Evolutionary conservation across 75 land plant species (phyloP), one percentile per base, ranked within the genome.

Genomic region (Sequoiadendron giganteum): DNA sequence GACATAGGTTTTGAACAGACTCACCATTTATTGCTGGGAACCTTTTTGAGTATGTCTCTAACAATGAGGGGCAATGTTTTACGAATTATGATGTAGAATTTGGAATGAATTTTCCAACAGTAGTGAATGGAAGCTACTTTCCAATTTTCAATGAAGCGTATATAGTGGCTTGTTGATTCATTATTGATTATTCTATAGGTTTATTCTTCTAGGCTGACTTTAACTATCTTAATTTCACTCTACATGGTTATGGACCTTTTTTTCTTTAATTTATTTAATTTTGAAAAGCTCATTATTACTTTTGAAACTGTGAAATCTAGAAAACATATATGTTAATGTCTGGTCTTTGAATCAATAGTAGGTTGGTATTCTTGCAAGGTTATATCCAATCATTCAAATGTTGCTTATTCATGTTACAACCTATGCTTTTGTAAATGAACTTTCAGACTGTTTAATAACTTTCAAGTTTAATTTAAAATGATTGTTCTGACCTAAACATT

Each of bases 41-140:
- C 7, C 28, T 25, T 65, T 65, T 21, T 25, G 70, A 65, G n/a
- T 65, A 7, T 28, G 28, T 28, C 10, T 21, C 70, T 25, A 65
- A 1, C n/a, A 65, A 65, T 65, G n/a, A 25, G n/a, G n/a, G 70
- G 70, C 45, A 42, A 79, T 79, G 45, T 42, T 42, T 79, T 79
- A 39, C 6, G 28, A 79, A 2, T 42, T 10, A 9, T 42, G n/a
- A 21, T 25, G 28, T 42, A 15, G 47, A 79, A 79, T 40, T 40
- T 8, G n/a, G 10, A 39, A 2, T 25, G 8, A 19, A 34, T 18
- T 79, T 79, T 10, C 38, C 45, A 79, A 40, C 82, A 7, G 21
- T 19, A 40, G 40, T 61, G 87, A 19, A 28, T 82, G 4, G 87
- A 43, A 18, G 87, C 30, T 18, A 38, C 86, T 75, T 86, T 61